Evolutionary conservation across 75 land plant genomes (phyloP).

Genomic region (Isoetes taiwanensis): DNA sequence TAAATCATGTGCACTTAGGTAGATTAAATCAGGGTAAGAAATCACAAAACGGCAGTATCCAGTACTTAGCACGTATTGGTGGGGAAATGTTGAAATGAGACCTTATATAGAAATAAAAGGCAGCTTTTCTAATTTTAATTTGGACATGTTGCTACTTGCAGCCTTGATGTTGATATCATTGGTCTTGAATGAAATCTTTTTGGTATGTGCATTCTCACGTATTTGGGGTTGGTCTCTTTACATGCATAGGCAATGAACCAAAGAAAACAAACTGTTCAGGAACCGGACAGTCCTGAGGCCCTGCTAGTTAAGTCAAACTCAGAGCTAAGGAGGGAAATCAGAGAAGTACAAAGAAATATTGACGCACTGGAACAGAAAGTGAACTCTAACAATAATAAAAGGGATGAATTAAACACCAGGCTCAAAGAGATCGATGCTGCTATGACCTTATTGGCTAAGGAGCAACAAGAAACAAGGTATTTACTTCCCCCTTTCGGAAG

Average conservation of each 20-base stretch:
- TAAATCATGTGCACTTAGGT: no score
- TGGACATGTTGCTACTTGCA: no score
- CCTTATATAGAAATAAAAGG: no score
- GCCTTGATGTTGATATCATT: background rate
- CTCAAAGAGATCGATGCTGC: background rate
- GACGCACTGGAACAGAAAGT: background rate
- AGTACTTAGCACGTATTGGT: no score
- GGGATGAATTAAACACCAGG: background rate
- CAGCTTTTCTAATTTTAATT: no score
- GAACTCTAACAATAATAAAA: background rate
- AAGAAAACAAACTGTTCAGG: slow-evolving; percentile 12
- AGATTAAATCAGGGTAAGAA: no score
- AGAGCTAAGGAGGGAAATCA: slow-evolving; percentile 8
- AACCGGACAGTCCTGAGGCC: slow-evolving; percentile 6
- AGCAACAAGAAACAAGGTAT: slow-evolving; percentile 10
- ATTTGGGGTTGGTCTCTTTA: background rate
- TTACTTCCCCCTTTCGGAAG: no score
- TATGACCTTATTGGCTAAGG: background rate
- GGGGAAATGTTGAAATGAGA: no score
- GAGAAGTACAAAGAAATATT: background rate
- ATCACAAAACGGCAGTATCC: no score
- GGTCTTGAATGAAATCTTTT: background rate
- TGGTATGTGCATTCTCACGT: background rate
- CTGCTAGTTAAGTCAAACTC: background rate
- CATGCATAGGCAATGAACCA: slow-evolving; percentile 19